Evolutionary conservation across 1,284 basidiomycete genomes (phyloP).

Genomic region (Volvariella surrecta): DNA sequence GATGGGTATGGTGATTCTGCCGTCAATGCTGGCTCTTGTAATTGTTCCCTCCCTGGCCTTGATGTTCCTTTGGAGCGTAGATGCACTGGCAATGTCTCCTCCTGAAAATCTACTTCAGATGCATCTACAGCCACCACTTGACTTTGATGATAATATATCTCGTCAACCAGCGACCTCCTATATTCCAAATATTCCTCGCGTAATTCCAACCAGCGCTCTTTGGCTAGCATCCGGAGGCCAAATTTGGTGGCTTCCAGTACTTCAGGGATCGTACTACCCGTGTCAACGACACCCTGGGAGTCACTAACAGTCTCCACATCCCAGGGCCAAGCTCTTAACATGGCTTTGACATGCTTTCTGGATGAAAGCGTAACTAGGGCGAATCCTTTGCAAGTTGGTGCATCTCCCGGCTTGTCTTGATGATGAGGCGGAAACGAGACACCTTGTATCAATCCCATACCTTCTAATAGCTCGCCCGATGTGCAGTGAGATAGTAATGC

Average conservation of each 20-base stretch:
- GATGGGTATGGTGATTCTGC: constrained; percentile 41
- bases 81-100: background rate
- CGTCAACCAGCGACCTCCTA: constrained; percentile 39
- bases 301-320: constrained; percentile 11
- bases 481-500: constrained; percentile 24
- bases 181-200: constrained; percentile 58
- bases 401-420: constrained; percentile 42
- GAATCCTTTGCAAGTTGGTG: constrained; percentile 61
- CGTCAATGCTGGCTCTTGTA: background rate
- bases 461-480: constrained; percentile 3
- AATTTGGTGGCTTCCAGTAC: constrained; percentile 39
- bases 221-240: constrained; percentile 50
- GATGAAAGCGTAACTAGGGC: constrained; percentile 51
- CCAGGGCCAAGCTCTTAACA: constrained; percentile 58
- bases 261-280: constrained; percentile 9
- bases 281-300: constrained; percentile 1
- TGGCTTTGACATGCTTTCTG: constrained; percentile 26
- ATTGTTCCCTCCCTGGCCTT: too few relatives aligned
- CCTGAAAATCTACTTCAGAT: background rate
- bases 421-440: constrained; percentile 52
- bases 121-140: background rate
- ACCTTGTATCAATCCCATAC: constrained; percentile 31
- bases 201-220: constrained; percentile 49
- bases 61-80: background rate
- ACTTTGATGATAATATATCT: constrained; percentile 27